Base-by-base conservation (phyloP, 106 monocot genomes). In the Cymbidium sinense region DNA sequence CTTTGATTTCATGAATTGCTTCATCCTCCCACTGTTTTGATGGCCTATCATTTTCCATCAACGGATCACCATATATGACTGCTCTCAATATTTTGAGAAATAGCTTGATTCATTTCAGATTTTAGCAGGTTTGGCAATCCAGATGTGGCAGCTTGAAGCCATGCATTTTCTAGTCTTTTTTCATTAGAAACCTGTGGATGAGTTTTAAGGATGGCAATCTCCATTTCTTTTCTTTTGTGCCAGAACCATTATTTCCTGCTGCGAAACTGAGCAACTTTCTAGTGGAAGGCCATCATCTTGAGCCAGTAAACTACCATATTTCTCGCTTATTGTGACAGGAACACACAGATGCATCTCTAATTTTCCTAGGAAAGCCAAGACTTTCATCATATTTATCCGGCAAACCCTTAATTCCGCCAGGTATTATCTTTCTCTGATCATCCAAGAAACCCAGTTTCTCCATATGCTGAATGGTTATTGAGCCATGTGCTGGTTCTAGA, bases 161-260 rank as follows among this genome's bases (percentile, higher is more conserved):
- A 93, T 70, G 93, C 95, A 80, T 80, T 86, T 70, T 96, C 95
- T 21, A 93, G 75, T 62, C 75, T 82, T 65, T 88, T 83, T 33
- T 87, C 91, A 77, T 84, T 85, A 21, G 21, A 72, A 67, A 39
- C 27, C 36, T 77, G 67, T 30, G 23, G 50, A 37, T 51, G 61
- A 21, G 43, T 65, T 20, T 20, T 77, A n/a, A 61, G 50, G 1
- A 70, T 43, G 50, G 79, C 34, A 70, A 82, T 74, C 21, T 75
- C 78, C 73, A 75, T 58, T 18, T 27, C 77, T 21, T 64, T 27
- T 70, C 70, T 39, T 44, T 79, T 3, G 34, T 50, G 36, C 31
- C 31, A 6, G 20, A 51, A 70, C 65, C 70, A 50, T 39, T 35
- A 64, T 80, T 80, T 77, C 50, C 62, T 44, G 43, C 44, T 17